These are phyloP conservation scores for Neodidymelliopsis sp. DNA, from an alignment of 2,329 filamentous ascomycete genomes.

Conservation along the genomic window DNA sequence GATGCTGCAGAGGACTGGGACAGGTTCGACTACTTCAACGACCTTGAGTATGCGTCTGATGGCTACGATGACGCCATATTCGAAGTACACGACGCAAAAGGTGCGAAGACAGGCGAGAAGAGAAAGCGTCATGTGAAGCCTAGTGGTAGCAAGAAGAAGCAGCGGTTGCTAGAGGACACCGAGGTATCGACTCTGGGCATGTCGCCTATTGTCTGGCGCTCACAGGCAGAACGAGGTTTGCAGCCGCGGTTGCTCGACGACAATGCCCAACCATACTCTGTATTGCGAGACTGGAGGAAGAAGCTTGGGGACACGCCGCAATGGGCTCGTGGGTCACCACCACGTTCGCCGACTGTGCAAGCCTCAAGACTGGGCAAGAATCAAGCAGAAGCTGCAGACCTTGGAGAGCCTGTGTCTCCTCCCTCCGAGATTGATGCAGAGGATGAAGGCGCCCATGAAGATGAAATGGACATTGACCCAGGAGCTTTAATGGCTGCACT, in stretches of 20 bases:
- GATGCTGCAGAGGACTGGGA: conserved; percentile 53
- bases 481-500: conserved; percentile 49
- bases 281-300: conserved; percentile 56
- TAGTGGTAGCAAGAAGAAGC: conserved; percentile 38
- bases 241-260: conserved; percentile 38
- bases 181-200: conserved; percentile 22
- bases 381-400: conserved; percentile 13
- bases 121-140: conserved; percentile 36
- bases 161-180: conserved; percentile 13
- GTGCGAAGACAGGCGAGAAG: conserved; percentile 36
- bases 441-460: conserved; percentile 24
- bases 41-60: conserved; percentile 58
- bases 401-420: conserved; percentile 22
- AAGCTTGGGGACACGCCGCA: conserved; percentile 42
- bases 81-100: conserved; percentile 28
- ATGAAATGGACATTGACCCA: conserved; percentile 44
- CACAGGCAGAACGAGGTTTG: conserved; percentile 32
- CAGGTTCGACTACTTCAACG: conserved; percentile 57
- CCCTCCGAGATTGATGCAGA: conserved; percentile 23
- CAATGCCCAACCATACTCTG: conserved; percentile 45
- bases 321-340: conserved; percentile 32
- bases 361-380: conserved; percentile 14
- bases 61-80: conserved; percentile 54
- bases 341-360: conserved; percentile 20
- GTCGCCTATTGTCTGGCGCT: conserved; percentile 47